Evolutionary conservation across 345 rosid species (phyloP).

Genomic region (Euphorbia peplus): DNA sequence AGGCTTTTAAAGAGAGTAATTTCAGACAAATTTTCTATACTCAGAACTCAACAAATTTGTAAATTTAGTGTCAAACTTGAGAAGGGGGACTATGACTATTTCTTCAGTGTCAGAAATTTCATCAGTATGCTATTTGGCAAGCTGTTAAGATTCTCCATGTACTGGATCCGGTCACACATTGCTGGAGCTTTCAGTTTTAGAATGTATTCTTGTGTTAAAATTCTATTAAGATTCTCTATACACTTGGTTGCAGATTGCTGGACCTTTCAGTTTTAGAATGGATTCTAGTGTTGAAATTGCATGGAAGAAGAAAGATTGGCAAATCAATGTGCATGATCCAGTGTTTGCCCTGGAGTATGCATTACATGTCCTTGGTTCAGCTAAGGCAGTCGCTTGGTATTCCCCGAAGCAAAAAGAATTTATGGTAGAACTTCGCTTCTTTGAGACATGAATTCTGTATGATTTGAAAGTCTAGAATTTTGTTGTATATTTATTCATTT

Average conservation of each 20-base stretch:
- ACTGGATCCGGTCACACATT: slow-evolving; percentile 47
- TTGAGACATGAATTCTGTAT: slow-evolving; percentile 40
- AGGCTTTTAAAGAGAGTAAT: background rate
- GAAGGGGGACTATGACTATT: background rate
- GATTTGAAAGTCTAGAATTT: background rate
- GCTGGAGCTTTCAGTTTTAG: slow-evolving; percentile 85
- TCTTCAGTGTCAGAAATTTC: background rate
- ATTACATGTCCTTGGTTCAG: slow-evolving; percentile 82
- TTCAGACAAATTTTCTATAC: background rate
- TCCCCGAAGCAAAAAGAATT: slow-evolving; percentile 75
- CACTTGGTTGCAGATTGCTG: slow-evolving; percentile 60
- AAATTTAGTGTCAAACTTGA: background rate
- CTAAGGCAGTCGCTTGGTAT: slow-evolving; percentile 92
- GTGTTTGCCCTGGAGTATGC: slow-evolving; percentile 84
- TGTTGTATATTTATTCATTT: background rate
- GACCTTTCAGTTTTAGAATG: slow-evolving; percentile 83
- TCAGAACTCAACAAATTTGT: background rate
- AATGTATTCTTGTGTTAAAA: slow-evolving; percentile 61
- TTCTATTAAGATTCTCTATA: slow-evolving; percentile 8
- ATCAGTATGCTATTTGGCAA: too few species aligned
- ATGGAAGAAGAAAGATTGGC: slow-evolving; percentile 45
- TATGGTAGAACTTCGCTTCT: slow-evolving; percentile 87
- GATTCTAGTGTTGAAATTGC: slow-evolving; percentile 64
- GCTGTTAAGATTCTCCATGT: background rate
- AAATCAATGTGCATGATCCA: slow-evolving; percentile 44